phyloP scores from a whole-genome alignment of 192 early-diverging fungal genomes.

The Linnemannia zychae region DNA sequence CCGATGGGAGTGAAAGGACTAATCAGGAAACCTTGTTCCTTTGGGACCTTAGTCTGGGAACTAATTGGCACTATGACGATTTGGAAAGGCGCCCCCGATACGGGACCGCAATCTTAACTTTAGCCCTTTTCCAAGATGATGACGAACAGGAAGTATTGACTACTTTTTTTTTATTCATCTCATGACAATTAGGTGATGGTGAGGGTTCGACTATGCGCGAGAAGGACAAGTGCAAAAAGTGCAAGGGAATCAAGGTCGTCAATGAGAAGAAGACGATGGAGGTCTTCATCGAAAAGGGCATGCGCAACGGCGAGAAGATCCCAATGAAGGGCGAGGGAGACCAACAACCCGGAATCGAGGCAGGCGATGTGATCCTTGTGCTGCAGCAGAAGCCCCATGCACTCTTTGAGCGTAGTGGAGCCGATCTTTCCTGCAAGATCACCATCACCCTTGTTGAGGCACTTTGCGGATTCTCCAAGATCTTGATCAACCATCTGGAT shows the following conservation, averaged over 20 bases:
- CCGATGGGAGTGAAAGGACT: not conserved
- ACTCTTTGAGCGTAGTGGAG: conserved; percentile 83
- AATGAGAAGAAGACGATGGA: conserved; percentile 93
- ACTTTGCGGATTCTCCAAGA: conserved; percentile 89
- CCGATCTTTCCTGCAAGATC: conserved; percentile 84
- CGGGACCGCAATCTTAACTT: not conserved
- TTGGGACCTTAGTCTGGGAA: not conserved
- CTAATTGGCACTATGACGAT: not conserved
- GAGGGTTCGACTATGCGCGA: conserved; percentile 88
- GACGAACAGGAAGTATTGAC: not conserved
- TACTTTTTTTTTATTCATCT: not conserved
- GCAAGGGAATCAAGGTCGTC: conserved; percentile 89
- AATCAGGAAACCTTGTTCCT: conserved; percentile 4
- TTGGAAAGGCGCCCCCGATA: not conserved
- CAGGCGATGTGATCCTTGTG: conserved; percentile 95
- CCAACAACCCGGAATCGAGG: conserved; percentile 89
- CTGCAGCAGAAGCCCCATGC: conserved; percentile 87
- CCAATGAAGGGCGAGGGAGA: conserved; percentile 95
- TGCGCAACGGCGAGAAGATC: conserved; percentile 91
- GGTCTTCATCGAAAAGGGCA: conserved; percentile 95
- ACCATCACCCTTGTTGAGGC: conserved; percentile 92
- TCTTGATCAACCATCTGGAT: conserved; percentile 87
- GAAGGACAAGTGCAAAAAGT: conserved; percentile 93
- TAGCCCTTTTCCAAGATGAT: not conserved
- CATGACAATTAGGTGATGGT: conserved; percentile 61